Conservation (phyloP, 108 stramenopile genomes). For the Discostella stelligeroides region DNA sequence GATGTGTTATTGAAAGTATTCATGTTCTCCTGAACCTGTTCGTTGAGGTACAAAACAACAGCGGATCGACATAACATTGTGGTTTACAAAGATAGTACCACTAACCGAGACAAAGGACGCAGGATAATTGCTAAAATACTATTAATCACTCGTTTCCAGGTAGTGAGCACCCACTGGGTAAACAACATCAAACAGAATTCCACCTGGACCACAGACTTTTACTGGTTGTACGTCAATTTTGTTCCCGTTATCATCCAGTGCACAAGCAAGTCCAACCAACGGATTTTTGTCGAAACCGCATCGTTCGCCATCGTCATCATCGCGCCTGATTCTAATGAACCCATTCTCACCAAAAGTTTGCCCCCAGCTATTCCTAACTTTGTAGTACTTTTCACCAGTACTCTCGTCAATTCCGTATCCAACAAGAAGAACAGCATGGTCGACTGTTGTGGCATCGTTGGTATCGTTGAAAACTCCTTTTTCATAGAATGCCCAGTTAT, state of each 20-base stretch:
- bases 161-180: constrained; percentile 67
- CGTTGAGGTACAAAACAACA: constrained; percentile 43
- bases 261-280: constrained; percentile 78
- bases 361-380: constrained; percentile 86
- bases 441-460: constrained; percentile 45
- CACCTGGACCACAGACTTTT: constrained; percentile 81
- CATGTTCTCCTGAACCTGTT: constrained; percentile 65
- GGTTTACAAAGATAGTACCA: no score
- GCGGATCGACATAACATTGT: no score
- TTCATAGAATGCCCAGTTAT: constrained; percentile 64
- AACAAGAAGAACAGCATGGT: constrained; percentile 87
- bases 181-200: constrained; percentile 64
- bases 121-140: no score
- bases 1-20: constrained; percentile 55
- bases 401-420: constrained; percentile 82
- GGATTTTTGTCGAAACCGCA: constrained; percentile 79
- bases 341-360: constrained; percentile 83
- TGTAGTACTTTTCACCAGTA: constrained; percentile 79
- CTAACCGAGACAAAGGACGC: no score
- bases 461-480: constrained; percentile 30
- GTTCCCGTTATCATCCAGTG: constrained; percentile 66
- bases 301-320: constrained; percentile 52
- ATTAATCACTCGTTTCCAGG: neutral
- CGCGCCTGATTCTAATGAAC: constrained; percentile 75
- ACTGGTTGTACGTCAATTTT: constrained; percentile 42